A percentile compares a stretch with the other conserved stretches of the same genome.
phyloP scores from a whole-genome alignment of 169 alveolate genomes.

The Amoebophrya sp. region DNA sequence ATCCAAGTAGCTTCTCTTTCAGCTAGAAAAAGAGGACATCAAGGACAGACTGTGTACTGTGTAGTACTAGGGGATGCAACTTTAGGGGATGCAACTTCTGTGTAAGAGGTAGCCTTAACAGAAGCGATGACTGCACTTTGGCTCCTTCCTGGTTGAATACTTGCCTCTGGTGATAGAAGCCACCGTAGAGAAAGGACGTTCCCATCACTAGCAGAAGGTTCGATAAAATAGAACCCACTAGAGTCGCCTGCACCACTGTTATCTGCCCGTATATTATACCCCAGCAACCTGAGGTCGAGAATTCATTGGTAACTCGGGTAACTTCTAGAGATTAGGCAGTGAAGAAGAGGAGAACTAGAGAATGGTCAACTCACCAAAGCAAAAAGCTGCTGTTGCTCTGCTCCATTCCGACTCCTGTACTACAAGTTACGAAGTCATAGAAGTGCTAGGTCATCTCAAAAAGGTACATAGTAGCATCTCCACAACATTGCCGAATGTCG shows the following conservation, averaged over 20 bases:
- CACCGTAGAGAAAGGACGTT: slow-evolving; percentile 63
- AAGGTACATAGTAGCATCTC: slow-evolving; percentile 58
- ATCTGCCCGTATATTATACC: slow-evolving; percentile 53
- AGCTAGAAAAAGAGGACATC: no score
- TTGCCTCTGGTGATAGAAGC: slow-evolving; percentile 57
- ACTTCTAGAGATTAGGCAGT: no score
- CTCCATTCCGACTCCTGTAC: no score
- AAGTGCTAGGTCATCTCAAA: background rate
- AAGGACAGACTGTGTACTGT: no score
- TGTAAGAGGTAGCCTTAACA: no score
- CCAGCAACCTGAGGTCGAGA: slow-evolving; percentile 54
- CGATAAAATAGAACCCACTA: slow-evolving; percentile 61
- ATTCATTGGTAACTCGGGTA: no score
- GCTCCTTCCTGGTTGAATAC: slow-evolving; percentile 57
- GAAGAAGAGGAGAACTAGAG: no score
- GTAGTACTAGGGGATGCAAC: no score
- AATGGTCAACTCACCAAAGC: no score
- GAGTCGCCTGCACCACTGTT: slow-evolving; percentile 63
- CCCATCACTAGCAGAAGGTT: slow-evolving; percentile 61
- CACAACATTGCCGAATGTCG: slow-evolving; percentile 63
- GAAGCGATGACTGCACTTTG: slow-evolving; percentile 56
- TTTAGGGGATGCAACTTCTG: no score
- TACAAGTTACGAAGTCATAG: background rate
- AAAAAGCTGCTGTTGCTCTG: no score
- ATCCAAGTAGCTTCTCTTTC: no score